These are phyloP conservation scores for Xerophyta viscosa DNA, from an alignment of 106 monocot species.

Conservation along the genomic window DNA sequence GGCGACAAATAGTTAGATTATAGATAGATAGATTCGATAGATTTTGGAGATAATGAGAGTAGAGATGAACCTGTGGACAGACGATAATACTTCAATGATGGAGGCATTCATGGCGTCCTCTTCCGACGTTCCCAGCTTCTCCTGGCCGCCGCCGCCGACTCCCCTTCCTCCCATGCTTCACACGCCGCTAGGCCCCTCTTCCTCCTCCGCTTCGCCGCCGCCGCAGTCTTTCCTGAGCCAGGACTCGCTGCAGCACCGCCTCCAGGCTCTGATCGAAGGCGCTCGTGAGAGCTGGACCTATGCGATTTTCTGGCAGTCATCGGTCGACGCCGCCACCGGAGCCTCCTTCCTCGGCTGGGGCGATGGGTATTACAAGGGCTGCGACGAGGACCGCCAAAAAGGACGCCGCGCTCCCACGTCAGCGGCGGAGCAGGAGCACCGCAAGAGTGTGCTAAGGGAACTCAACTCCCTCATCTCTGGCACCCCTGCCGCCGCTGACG, in stretches of 20 bases:
- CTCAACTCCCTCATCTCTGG: conserved; percentile 60
- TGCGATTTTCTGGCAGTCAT: conserved; percentile 87
- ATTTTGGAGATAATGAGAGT: too few species aligned
- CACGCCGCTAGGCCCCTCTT: background rate
- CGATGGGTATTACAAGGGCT: conserved; percentile 78
- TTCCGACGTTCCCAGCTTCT: conserved; percentile 28
- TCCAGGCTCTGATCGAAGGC: conserved; percentile 66
- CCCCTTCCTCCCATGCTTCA: background rate
- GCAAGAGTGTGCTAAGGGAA: conserved; percentile 61
- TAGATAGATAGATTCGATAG: background rate
- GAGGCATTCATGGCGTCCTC: conserved; percentile 73
- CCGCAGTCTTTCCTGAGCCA: conserved; percentile 14
- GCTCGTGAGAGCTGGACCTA: conserved; percentile 61
- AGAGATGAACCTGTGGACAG: conserved; percentile 69
- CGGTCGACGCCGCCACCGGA: conserved; percentile 35
- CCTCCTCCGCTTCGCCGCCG: background rate
- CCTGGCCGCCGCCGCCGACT: conserved; percentile 19
- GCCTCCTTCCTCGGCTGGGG: conserved; percentile 73
- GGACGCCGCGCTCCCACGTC: conserved; percentile 8
- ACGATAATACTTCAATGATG: conserved; percentile 87
- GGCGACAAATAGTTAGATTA: too few species aligned
- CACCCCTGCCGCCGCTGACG: conserved; percentile 11
- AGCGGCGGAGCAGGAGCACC: conserved; percentile 65
- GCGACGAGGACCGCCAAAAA: conserved; percentile 54
- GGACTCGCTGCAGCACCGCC: conserved; percentile 62